Conservation (phyloP, 768 basidiomycete species). For the Suillus americanus region DNA sequence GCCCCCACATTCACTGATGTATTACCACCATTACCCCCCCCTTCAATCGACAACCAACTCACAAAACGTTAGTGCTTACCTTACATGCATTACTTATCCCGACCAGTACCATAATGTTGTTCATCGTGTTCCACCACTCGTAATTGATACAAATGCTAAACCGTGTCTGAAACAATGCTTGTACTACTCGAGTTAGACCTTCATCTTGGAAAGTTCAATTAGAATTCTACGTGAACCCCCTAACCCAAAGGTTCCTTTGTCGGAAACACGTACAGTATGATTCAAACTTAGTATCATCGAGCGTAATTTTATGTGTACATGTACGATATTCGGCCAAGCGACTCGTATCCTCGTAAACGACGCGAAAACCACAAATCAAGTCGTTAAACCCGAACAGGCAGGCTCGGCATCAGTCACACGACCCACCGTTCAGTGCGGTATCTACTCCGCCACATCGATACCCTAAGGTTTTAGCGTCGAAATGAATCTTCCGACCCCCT, state of each 20-base stretch:
- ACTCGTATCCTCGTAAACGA: no score
- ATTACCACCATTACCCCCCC: conserved; percentile 10
- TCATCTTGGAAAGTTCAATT: not conserved
- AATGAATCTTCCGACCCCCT: not conserved
- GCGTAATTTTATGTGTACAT: not conserved
- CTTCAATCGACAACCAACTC: not conserved
- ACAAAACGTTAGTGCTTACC: not conserved
- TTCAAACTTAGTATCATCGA: not conserved
- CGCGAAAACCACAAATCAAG: not conserved
- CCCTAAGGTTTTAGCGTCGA: not conserved
- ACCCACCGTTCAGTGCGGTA: no score
- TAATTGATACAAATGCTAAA: not conserved
- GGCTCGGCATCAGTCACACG: not conserved
- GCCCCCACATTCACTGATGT: conserved; percentile 15
- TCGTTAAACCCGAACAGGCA: not conserved
- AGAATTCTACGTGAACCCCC: not conserved
- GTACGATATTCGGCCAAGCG: not conserved
- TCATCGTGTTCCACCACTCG: not conserved
- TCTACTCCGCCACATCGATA: no score
- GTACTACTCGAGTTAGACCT: not conserved
- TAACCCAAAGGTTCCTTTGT: not conserved
- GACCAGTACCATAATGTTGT: not conserved
- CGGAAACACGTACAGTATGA: not conserved
- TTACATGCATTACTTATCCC: not conserved
- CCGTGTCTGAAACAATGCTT: not conserved